Evolutionary conservation across 108 stramenopile genomes (phyloP).

Genomic region (Schizochytrium sp.): DNA sequence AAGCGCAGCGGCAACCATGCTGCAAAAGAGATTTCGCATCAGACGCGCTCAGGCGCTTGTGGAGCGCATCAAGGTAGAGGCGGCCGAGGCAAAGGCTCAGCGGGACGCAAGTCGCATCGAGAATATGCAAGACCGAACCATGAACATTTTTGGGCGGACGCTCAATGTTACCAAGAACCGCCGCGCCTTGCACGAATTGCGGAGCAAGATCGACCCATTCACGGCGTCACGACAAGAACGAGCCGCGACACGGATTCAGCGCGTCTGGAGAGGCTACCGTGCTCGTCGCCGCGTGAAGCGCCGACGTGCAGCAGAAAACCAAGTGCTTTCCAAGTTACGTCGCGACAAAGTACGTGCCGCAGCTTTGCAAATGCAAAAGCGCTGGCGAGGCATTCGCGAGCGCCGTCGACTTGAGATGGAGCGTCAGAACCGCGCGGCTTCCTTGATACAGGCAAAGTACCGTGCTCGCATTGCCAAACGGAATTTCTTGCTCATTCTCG

Average conservation of each 20-base stretch:
- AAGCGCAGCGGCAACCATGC: neutral
- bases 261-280: neutral
- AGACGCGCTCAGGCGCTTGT: neutral
- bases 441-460: neutral
- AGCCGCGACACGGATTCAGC: neutral
- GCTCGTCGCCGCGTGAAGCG: neutral
- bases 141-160: neutral
- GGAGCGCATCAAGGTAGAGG: neutral
- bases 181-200: neutral
- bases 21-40: neutral
- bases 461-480: neutral
- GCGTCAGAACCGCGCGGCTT: neutral
- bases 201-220: neutral
- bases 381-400: neutral
- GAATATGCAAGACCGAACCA: neutral
- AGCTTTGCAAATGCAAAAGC: neutral
- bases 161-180: neutral
- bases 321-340: neutral
- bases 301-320: neutral
- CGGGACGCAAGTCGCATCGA: neutral
- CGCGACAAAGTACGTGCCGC: neutral
- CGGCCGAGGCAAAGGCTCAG: neutral
- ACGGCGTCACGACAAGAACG: neutral
- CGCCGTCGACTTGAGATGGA: neutral
- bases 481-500: neutral